Conservation (phyloP, 2,329 filamentous ascomycete species). For the Exophiala alcalophila region DNA sequence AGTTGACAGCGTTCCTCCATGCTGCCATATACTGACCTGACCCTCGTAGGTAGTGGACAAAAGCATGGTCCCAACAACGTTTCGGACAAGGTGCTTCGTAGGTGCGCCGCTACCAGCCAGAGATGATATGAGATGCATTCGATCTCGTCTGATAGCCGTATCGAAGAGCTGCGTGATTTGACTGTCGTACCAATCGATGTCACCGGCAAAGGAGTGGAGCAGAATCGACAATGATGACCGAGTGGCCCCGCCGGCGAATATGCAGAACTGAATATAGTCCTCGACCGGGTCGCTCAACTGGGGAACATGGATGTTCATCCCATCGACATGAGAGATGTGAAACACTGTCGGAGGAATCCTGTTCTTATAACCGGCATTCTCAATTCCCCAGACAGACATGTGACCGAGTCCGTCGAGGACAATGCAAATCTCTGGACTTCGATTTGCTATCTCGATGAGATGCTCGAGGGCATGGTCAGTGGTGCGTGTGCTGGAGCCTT, state of each 20-base stretch:
- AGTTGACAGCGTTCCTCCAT: slow-evolving; percentile 38
- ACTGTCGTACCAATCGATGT: slow-evolving; percentile 76
- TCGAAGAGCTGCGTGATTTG: slow-evolving; percentile 79
- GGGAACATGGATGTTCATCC: slow-evolving; percentile 45
- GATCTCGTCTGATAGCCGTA: slow-evolving; percentile 55
- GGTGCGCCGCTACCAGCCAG: slow-evolving; percentile 83
- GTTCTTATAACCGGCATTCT: slow-evolving; percentile 73
- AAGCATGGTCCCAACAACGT: slow-evolving; percentile 73
- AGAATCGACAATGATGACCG: slow-evolving; percentile 69
- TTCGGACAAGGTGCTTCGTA: slow-evolving; percentile 82
- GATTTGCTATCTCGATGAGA: slow-evolving; percentile 79
- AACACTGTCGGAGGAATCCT: slow-evolving; percentile 69
- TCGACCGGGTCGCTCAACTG: slow-evolving; percentile 33
- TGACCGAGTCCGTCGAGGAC: slow-evolving; percentile 78
- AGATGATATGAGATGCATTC: slow-evolving; percentile 61
- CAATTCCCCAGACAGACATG: slow-evolving; percentile 89
- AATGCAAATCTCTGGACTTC: slow-evolving; percentile 81
- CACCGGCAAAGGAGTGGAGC: slow-evolving; percentile 80
- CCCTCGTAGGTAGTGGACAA: slow-evolving; percentile 76
- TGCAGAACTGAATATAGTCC: slow-evolving; percentile 67
- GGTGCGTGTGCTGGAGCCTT: slow-evolving; percentile 57
- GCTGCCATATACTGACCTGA: slow-evolving; percentile 80
- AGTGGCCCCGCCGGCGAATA: slow-evolving; percentile 64
- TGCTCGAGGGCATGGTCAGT: slow-evolving; percentile 75
- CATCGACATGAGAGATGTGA: slow-evolving; percentile 76